Percentiles rank a stretch among this genome's conserved stretches.
Evolutionary conservation across 2,329 filamentous ascomycete genomes (phyloP).

Genomic region (Trichophyton simii): DNA sequence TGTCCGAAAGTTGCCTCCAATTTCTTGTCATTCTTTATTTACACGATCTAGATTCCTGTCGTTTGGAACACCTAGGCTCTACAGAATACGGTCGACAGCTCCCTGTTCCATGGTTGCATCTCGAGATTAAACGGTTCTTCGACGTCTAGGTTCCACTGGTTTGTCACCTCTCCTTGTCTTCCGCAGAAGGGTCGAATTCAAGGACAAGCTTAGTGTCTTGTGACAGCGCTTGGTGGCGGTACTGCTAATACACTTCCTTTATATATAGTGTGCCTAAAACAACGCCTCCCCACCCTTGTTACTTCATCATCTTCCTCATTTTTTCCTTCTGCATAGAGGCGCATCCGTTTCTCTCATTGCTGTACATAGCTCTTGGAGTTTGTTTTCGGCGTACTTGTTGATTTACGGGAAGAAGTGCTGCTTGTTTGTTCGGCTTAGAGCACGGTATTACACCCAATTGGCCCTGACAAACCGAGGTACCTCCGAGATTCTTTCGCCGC

Average conservation of each 20-base stretch:
- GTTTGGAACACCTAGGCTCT: background rate
- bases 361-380: constrained; percentile 1
- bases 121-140: background rate
- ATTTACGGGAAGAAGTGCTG: background rate
- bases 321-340: background rate
- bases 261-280: background rate
- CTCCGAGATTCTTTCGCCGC: background rate
- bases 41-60: background rate
- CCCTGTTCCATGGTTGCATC: background rate
- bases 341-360: background rate
- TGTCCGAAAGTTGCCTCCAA: background rate
- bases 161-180: background rate
- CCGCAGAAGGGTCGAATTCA: background rate
- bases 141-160: background rate
- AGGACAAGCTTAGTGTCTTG: background rate
- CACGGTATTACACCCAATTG: background rate
- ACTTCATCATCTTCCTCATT: background rate
- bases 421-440: background rate
- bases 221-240: constrained; percentile 1
- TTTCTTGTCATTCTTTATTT: background rate
- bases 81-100: background rate
- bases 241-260: background rate
- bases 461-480: background rate
- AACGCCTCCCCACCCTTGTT: background rate
- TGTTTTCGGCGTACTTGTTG: background rate